phyloP scores from a whole-genome alignment of 495 filamentous ascomycete genomes.

The Xylaria telfairii region DNA sequence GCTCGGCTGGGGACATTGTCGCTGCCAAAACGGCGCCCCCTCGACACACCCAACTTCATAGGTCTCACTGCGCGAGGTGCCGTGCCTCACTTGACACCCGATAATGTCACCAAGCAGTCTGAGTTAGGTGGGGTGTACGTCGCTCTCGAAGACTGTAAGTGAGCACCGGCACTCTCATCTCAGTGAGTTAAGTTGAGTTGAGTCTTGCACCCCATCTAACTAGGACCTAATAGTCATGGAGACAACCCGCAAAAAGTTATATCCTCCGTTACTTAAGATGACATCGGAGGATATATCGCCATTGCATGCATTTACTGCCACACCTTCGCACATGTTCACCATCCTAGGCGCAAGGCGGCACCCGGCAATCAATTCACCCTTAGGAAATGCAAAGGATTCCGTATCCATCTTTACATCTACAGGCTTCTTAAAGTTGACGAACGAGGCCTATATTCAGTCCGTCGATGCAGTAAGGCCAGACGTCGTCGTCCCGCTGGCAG shows the following conservation, averaged over 20 bases:
- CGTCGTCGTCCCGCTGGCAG: constrained; percentile 78
- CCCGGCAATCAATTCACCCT: constrained; percentile 74
- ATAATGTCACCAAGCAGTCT: constrained; percentile 72
- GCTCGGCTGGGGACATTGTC: constrained; percentile 68
- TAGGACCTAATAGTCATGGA: constrained; percentile 71
- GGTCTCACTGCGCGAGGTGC: constrained; percentile 79
- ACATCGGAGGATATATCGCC: constrained; percentile 44
- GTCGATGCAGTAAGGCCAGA: constrained; percentile 73
- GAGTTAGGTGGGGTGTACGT: constrained; percentile 73
- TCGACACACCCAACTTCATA: constrained; percentile 84
- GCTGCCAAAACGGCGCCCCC: constrained; percentile 61
- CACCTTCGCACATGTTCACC: constrained; percentile 59
- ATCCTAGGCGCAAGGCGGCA: constrained; percentile 81
- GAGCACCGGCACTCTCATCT: background rate
- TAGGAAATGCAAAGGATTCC: constrained; percentile 72
- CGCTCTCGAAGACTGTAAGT: constrained; percentile 92
- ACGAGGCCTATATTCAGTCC: constrained; percentile 69
- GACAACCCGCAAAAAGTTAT: constrained; percentile 56
- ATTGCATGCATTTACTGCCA: constrained; percentile 75
- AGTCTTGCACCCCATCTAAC: constrained; percentile 18
- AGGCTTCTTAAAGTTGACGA: constrained; percentile 75
- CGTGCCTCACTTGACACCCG: constrained; percentile 86
- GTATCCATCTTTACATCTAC: constrained; percentile 82
- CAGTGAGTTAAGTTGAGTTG: background rate
- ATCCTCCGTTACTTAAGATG: constrained; percentile 15